phyloP scores from a whole-genome alignment of 306 rosid species.

The Oxytropis ochrocephala region DNA sequence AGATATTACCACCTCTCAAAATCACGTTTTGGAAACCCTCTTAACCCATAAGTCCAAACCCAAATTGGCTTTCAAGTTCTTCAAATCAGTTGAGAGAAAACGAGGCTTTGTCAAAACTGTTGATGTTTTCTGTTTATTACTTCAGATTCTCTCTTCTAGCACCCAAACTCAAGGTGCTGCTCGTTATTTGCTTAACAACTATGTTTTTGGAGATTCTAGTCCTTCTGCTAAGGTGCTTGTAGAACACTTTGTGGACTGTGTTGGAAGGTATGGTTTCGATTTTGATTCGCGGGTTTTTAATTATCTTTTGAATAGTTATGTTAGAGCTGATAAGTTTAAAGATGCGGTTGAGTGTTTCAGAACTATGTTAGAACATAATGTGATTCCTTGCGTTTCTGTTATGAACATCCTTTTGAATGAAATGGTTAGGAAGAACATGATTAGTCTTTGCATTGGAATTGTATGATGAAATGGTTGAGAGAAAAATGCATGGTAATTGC shows the following conservation, averaged over 20 bases:
- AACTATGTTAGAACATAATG: conserved; percentile 39
- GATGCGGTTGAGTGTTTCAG: conserved; percentile 48
- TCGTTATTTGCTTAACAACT: conserved; percentile 33
- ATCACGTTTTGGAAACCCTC: too few species aligned
- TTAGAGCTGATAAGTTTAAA: conserved; percentile 44
- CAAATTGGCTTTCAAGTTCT: conserved; percentile 38
- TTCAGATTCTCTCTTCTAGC: conserved; percentile 40
- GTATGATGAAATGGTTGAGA: conserved; percentile 44
- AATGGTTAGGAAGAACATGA: conserved; percentile 51
- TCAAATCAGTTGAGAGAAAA: conserved; percentile 22
- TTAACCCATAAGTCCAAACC: conserved; percentile 43
- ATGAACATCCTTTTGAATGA: conserved; percentile 49
- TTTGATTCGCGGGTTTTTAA: conserved; percentile 39
- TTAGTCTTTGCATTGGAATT: conserved; percentile 23
- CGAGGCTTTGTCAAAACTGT: conserved; percentile 35
- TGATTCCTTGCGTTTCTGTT: conserved; percentile 31
- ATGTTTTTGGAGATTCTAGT: conserved; percentile 26
- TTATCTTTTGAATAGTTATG: conserved; percentile 51
- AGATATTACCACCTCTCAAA: too few species aligned
- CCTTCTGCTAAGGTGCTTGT: conserved; percentile 30
- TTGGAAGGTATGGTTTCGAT: conserved; percentile 31
- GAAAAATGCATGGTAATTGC: conserved; percentile 40
- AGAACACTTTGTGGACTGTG: conserved; percentile 36
- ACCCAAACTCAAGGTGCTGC: conserved; percentile 11
- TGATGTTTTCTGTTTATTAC: conserved; percentile 42